A percentile compares a stretch with the other conserved stretches of the same genome.
These are phyloP conservation scores for Cladosporium sp. DNA, from an alignment of 2,329 filamentous ascomycete species.

Conservation along the genomic window DNA sequence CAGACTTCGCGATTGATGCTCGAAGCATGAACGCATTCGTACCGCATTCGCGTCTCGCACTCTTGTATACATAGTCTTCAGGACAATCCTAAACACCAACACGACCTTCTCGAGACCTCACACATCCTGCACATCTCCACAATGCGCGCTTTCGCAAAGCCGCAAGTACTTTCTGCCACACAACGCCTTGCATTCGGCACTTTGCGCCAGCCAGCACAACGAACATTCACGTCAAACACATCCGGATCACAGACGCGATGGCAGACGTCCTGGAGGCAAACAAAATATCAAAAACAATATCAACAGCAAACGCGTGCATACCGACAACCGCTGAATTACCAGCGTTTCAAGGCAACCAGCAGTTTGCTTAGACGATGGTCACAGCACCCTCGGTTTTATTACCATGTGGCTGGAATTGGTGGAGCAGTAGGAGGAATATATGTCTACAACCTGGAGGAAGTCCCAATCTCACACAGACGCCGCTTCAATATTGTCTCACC, in stretches of 20 bases:
- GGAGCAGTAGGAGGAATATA: constrained; percentile 54
- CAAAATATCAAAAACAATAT: constrained; percentile 4
- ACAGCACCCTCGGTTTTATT: constrained; percentile 44
- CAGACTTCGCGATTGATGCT: not conserved
- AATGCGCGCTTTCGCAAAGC: not conserved
- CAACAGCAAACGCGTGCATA: constrained; percentile 18
- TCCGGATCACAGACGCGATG: constrained; percentile 10
- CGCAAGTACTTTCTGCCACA: not conserved
- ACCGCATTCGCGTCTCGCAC: not conserved
- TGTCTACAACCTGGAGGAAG: constrained; percentile 64
- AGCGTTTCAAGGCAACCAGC: constrained; percentile 25
- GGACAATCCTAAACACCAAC: not conserved
- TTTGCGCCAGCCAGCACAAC: constrained; percentile 1
- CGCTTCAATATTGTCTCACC: constrained; percentile 68
- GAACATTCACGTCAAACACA: constrained; percentile 9
- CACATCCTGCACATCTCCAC: not conserved
- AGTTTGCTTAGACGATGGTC: constrained; percentile 35
- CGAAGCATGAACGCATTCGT: not conserved
- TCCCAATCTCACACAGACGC: constrained; percentile 60
- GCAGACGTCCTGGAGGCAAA: constrained; percentile 10
- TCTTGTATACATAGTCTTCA: not conserved
- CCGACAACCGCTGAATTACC: constrained; percentile 29
- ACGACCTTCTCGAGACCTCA: not conserved
- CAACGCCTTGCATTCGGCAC: not conserved
- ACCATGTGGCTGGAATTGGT: constrained; percentile 41